Evolutionary conservation across 192 early-diverging fungal species (phyloP), one percentile per base, ranked within the genome.

Genomic region (Linnemannia zychae): DNA sequence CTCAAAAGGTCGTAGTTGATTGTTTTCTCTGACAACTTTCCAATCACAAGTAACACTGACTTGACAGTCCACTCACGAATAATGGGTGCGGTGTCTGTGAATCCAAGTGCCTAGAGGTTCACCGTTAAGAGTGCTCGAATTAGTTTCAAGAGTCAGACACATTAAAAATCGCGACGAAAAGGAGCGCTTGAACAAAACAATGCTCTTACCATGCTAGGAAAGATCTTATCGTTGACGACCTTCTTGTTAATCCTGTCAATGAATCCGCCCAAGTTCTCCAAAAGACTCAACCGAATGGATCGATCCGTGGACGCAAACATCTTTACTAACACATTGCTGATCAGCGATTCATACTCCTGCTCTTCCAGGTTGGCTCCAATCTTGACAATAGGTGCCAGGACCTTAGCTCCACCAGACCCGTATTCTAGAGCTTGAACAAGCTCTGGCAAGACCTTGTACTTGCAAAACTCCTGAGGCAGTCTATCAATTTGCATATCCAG

Each of bases 51-150:
- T 48, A 98, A 81, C 15, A 97, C 91, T 15, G 94, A 93, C 86
- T 98, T 98, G 79, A 97, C 91, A 1, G 96, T 97, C 71, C 92
- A 93, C 86, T 99, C 98, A 40, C 98, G 94, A 47, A 99, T 96
- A 53, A 98, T 91, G 20, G 95, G 94, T 24, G 95, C 94, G 2
- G 94, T 93, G 77, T 99, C 98, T 7, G 91, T 87, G 78, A 98
- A 99, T 40, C 98, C 98, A 4, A 94, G 90, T 18, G 93, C 93
- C 94, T 95, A 57, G 24, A 37, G 36, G 65, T 24, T 13, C 11
- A 31, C 4, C 22, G 24, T 22, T n/a, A 28, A 38, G 48, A 71
- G 4, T 9, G 13, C 24, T n/a, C 57, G 15, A 63, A 13, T 63
- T 63, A 63, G 57, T 13, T 63, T 3, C 9, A 31, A n/a, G 11